Conservation (phyloP, 805 yeast genomes). For the Kodamaea leandrae region DNA sequence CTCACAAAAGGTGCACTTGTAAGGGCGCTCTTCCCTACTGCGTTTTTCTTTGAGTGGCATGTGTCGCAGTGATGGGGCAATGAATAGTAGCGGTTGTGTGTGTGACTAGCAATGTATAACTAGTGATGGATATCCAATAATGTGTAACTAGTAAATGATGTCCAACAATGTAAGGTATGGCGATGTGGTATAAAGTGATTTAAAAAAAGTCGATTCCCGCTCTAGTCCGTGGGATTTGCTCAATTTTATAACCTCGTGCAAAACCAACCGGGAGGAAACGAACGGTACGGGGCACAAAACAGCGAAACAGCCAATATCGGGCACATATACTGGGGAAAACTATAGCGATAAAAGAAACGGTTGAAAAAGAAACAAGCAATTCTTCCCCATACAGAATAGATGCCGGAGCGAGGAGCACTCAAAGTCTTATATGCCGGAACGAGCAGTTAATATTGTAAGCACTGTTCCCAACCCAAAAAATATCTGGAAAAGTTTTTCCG, state of each 20-base stretch:
- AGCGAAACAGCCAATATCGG: not conserved
- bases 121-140: no score
- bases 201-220: not conserved
- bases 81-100: no score
- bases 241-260: not conserved
- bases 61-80: no score
- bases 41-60: conserved; percentile 15
- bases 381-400: not conserved
- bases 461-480: not conserved
- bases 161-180: no score
- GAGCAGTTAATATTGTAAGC: not conserved
- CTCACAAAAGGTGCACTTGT: conserved; percentile 70
- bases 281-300: conserved; percentile 1
- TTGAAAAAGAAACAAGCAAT: not conserved
- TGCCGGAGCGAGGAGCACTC: not conserved
- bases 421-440: not conserved
- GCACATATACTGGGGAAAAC: conserved; percentile 1
- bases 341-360: conserved; percentile 1
- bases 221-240: not conserved
- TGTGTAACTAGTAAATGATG: no score
- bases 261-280: not conserved
- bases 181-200: no score
- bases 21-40: conserved; percentile 40
- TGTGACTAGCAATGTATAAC: no score
- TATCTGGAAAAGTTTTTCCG: conserved; percentile 12